These are phyloP conservation scores for Phaeosphaeria sp. DNA, from an alignment of 2,329 filamentous ascomycete species.

Conservation along the genomic window DNA sequence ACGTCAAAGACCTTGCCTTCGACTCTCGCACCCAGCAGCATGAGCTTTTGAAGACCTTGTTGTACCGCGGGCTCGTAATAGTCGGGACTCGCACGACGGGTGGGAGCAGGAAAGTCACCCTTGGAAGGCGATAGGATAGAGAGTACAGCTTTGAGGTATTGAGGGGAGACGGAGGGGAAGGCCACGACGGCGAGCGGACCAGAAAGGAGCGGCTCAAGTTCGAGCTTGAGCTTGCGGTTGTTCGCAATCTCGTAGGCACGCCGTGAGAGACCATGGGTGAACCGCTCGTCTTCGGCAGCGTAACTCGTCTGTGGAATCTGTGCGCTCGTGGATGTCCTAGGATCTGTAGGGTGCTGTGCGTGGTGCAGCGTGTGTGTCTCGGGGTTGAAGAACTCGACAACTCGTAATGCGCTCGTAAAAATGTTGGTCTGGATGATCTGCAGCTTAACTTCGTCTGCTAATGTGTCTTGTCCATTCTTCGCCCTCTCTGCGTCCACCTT, in stretches of 20 bases:
- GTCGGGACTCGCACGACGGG: slow-evolving; percentile 74
- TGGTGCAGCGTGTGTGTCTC: slow-evolving; percentile 23
- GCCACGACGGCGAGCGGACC: slow-evolving; percentile 82
- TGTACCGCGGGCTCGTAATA: slow-evolving; percentile 84
- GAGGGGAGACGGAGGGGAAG: slow-evolving; percentile 82
- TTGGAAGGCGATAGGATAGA: slow-evolving; percentile 74
- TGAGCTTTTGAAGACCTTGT: slow-evolving; percentile 81
- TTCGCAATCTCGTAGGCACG: slow-evolving; percentile 59
- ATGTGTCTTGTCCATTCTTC: slow-evolving; percentile 57
- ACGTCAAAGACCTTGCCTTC: slow-evolving; percentile 85
- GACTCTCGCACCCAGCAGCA: slow-evolving; percentile 84
- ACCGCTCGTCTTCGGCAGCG: slow-evolving; percentile 56
- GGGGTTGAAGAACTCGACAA: slow-evolving; percentile 78
- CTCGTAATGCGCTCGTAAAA: slow-evolving; percentile 80
- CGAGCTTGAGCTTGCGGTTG: slow-evolving; percentile 60
- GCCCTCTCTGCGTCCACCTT: slow-evolving; percentile 75
- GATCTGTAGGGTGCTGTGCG: slow-evolving; percentile 38
- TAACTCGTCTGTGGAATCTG: slow-evolving; percentile 39
- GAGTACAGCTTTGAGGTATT: slow-evolving; percentile 81
- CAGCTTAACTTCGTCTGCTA: slow-evolving; percentile 72
- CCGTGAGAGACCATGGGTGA: slow-evolving; percentile 66
- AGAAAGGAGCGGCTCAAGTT: slow-evolving; percentile 76
- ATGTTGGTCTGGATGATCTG: slow-evolving; percentile 90
- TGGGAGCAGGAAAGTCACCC: slow-evolving; percentile 78
- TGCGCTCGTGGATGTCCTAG: slow-evolving; percentile 41